A percentile compares a stretch with the other conserved stretches of the same genome.
phyloP scores from a whole-genome alignment of 805 yeast species.

The Suhomyces xylopsoci region DNA sequence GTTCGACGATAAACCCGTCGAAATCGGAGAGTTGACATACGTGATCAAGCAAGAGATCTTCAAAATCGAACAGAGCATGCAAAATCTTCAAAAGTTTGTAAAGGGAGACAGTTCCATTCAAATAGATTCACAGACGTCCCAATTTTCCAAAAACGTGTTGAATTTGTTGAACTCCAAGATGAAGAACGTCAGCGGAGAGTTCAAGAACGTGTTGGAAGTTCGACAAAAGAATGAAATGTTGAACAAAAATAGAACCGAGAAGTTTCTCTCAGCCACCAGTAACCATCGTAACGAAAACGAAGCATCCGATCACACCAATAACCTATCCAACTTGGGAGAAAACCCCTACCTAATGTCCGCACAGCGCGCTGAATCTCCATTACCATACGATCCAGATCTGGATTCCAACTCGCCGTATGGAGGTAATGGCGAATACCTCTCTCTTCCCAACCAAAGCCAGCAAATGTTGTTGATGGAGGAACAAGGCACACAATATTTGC shows the following conservation, averaged over 20 bases:
- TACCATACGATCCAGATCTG: constrained; percentile 24
- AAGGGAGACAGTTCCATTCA: constrained; percentile 42
- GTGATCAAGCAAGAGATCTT: constrained; percentile 85
- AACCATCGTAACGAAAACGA: constrained; percentile 23
- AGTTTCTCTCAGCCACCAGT: constrained; percentile 58
- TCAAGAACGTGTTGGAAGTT: constrained; percentile 82
- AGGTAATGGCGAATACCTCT: constrained; percentile 48
- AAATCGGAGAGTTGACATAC: constrained; percentile 86
- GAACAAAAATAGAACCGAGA: constrained; percentile 78
- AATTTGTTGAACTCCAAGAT: constrained; percentile 83
- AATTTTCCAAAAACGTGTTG: constrained; percentile 82
- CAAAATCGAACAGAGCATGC: constrained; percentile 68
- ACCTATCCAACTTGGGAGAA: constrained; percentile 28
- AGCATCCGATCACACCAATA: constrained; percentile 18
- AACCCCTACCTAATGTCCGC: constrained; percentile 34
- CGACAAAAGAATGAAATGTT: constrained; percentile 83
- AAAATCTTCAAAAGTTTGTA: constrained; percentile 54
- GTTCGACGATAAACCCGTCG: constrained; percentile 92
- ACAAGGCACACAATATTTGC: constrained; percentile 70
- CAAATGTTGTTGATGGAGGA: constrained; percentile 80
- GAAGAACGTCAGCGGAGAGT: constrained; percentile 88
- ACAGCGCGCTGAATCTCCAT: constrained; percentile 10
- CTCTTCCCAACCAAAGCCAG: constrained; percentile 77
- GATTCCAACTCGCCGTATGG: constrained; percentile 23
- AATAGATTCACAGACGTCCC: constrained; percentile 60